A percentile compares a stretch with the other conserved stretches of the same genome.
These are phyloP conservation scores for Backusella sp. DNA, from an alignment of 192 early-diverging fungal species.

Conservation along the genomic window DNA sequence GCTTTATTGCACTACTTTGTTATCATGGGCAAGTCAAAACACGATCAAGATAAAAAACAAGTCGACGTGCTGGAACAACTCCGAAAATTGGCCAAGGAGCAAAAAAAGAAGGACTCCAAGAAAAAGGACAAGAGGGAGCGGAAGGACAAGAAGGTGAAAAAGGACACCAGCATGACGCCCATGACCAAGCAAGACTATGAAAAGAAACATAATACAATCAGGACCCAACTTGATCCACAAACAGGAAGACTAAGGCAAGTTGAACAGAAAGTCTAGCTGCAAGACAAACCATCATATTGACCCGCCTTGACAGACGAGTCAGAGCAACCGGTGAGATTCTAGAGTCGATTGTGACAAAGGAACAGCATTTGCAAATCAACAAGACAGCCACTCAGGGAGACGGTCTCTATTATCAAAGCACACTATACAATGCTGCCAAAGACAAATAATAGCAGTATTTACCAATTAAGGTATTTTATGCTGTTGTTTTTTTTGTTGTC, in stretches of 20 bases:
- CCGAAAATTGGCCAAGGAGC: constrained; percentile 19
- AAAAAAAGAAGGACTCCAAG: constrained; percentile 20
- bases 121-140: constrained; percentile 11
- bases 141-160: not conserved
- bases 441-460: not conserved
- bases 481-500: not conserved
- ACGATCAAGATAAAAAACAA: not conserved
- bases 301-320: constrained; percentile 34
- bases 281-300: not conserved
- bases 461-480: not conserved
- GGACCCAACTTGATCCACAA: constrained; percentile 46
- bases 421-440: not conserved
- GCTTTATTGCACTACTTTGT: not conserved
- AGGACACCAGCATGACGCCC: constrained; percentile 28
- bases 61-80: constrained; percentile 7
- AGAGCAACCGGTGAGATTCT: constrained; percentile 53
- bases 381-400: constrained; percentile 43
- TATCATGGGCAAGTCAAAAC: not conserved
- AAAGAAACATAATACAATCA: constrained; percentile 37
- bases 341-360: constrained; percentile 46
- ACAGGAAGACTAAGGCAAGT: constrained; percentile 48
- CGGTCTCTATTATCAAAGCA: constrained; percentile 31
- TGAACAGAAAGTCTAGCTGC: not conserved
- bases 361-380: constrained; percentile 50
- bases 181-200: constrained; percentile 48